A percentile compares a stretch with the other conserved stretches of the same genome.
These are phyloP conservation scores for Dipteronia sinensis DNA, from an alignment of 345 rosid genomes.

Conservation along the genomic window DNA sequence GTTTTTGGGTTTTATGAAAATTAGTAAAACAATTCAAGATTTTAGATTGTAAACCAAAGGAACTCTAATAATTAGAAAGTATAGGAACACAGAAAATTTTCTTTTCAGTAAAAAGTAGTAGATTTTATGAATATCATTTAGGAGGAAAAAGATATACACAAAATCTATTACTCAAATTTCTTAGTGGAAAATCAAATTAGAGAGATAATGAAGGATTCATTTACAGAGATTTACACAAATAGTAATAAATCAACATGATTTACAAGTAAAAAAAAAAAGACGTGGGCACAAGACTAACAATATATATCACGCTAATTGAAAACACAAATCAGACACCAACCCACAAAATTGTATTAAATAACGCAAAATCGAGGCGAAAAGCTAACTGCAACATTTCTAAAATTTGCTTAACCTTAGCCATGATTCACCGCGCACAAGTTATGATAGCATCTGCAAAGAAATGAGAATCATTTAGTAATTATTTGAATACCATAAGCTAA, in stretches of 20 bases:
- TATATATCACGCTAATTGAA: not conserved
- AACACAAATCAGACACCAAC: not conserved
- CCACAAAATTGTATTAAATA: no score
- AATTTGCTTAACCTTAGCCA: not conserved
- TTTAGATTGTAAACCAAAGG: no score
- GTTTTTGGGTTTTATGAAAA: no score
- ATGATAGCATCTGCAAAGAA: not conserved
- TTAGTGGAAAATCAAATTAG: not conserved
- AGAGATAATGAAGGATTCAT: not conserved
- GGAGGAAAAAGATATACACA: no score
- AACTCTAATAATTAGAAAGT: no score
- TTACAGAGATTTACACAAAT: not conserved
- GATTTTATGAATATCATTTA: no score
- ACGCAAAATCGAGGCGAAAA: not conserved
- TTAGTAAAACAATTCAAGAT: no score
- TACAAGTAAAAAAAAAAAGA: no score
- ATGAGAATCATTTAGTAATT: not conserved
- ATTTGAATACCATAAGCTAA: not conserved
- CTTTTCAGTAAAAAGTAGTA: no score
- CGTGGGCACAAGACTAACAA: not conserved
- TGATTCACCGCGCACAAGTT: not conserved
- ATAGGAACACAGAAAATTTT: no score
- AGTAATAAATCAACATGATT: not conserved
- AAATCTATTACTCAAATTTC: no score
- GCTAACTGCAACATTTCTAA: not conserved